These are phyloP conservation scores for Euptelea pleiosperma DNA, from an alignment of 164 flowering plant genomes.

Conservation along the genomic window DNA sequence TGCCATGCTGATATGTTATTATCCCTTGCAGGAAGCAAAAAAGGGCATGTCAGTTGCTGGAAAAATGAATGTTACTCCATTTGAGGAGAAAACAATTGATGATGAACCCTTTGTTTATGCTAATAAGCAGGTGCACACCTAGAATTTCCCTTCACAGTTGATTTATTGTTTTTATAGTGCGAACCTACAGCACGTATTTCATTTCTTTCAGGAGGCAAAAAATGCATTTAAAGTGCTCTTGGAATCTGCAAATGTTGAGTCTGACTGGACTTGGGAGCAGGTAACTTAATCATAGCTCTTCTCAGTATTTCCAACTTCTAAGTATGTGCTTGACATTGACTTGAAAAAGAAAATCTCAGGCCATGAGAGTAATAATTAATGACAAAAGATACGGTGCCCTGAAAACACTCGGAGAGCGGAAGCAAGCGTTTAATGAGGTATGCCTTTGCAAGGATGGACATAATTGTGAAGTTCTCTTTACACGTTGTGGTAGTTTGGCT, in stretches of 20 bases:
- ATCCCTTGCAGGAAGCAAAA: conserved; percentile 54
- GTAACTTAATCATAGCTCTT: conserved; percentile 24
- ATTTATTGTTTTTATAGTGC: not conserved
- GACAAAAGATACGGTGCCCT: conserved; percentile 95
- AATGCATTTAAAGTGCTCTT: conserved; percentile 86
- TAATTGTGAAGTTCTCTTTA: not conserved
- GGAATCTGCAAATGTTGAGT: conserved; percentile 84
- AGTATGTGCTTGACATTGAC: conserved; percentile 5
- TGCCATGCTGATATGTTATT: not conserved
- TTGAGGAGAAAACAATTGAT: conserved; percentile 69
- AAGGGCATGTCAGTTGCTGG: conserved; percentile 70
- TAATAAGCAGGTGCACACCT: conserved; percentile 61
- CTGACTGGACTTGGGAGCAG: conserved; percentile 99
- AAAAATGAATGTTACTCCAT: conserved; percentile 50
- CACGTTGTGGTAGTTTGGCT: too few species aligned
- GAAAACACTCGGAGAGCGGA: conserved; percentile 92
- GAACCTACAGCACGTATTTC: not conserved
- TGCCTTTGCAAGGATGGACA: not conserved
- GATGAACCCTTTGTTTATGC: conserved; percentile 79
- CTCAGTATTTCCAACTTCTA: not conserved
- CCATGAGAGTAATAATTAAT: conserved; percentile 85
- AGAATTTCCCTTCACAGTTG: not conserved
- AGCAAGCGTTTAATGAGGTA: conserved; percentile 99
- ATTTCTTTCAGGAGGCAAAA: conserved; percentile 73
- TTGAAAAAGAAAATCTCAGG: conserved; percentile 33